Conservation (phyloP, 2,329 filamentous ascomycete species). For the Pseudogymnoascus sp. region DNA sequence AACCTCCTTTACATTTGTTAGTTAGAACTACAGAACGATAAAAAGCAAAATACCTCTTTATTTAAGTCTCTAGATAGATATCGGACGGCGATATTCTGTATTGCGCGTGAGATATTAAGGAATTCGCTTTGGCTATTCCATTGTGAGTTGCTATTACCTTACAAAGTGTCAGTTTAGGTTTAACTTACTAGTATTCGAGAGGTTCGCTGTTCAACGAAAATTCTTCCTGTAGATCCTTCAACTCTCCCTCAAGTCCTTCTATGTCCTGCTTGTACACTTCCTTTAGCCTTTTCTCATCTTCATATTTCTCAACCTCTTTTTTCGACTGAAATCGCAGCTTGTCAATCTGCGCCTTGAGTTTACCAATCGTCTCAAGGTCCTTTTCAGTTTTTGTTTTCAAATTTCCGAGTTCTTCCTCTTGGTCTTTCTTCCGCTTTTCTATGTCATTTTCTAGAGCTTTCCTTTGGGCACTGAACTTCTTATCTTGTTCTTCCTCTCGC, state of each 20-base stretch:
- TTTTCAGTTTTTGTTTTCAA: constrained; percentile 13
- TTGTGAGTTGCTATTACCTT: constrained; percentile 13
- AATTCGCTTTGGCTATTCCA: constrained; percentile 13
- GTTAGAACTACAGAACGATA: neutral
- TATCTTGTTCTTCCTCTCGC: neutral
- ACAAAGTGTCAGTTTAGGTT: neutral
- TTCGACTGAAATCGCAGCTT: constrained; percentile 12
- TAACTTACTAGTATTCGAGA: constrained; percentile 16
- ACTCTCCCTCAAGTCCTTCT: constrained; percentile 13
- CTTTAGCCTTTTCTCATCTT: constrained; percentile 14
- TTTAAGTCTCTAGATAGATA: neutral
- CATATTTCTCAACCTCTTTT: neutral
- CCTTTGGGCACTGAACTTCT: neutral
- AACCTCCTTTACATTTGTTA: neutral
- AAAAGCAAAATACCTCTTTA: neutral
- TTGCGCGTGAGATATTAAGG: constrained; percentile 14
- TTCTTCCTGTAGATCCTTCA: constrained; percentile 16
- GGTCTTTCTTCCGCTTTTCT: constrained; percentile 12
- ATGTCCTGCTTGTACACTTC: constrained; percentile 15
- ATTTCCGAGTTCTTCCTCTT: constrained; percentile 9
- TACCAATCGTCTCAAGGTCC: neutral
- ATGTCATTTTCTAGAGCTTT: constrained; percentile 15
- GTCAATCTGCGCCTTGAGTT: constrained; percentile 12
- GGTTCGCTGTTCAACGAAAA: constrained; percentile 15
- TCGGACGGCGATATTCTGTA: neutral